Evolutionary conservation across 768 basidiomycete species (phyloP), one percentile per base, ranked within the genome.

Genomic region (Naganishia vaughanmartiniae): DNA sequence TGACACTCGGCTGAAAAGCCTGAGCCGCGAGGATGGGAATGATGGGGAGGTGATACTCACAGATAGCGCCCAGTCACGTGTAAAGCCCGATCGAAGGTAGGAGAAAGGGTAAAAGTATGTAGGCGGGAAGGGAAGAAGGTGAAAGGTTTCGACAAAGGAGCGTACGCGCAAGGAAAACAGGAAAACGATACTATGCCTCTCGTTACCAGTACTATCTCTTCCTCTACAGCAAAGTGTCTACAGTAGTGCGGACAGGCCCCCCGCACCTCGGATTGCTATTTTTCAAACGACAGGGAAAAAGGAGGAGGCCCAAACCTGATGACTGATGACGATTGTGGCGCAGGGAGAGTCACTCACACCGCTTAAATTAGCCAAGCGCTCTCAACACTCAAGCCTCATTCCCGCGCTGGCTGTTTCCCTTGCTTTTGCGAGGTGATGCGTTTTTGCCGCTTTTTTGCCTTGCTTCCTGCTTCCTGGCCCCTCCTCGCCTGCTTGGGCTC

Each of bases 61-160:
- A 39, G 57, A 51, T 24, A 58, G 57, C 57, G 57, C 34, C 57
- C 31, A 58, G 39, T 58, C 57, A 58, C 57, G 57, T 58, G 57
- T 10, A 58, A 58, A 12, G 7, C 34, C 48, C 57, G 57, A 58
- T 34, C 31, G 57, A 21, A 21, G 33, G 55, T 7, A 33, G 21
- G 15, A 39, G 21, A 51, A 51, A 51, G 48, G 48, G 48, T 51
- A 21, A 42, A 42, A 42, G 45, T 46, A 17, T 9, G 48, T 26
- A n/a, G 48, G 48, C n/a, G 6, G 24, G 24, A 26, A 21, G 21
- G n/a, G 15, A 21, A 6, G 45, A 51, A 24, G 17, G 4, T 6
- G 21, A 12, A 7, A 51, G 21, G 19, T 51, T 4, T 15, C n/a
- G 14, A 51, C 48, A 51, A n/a, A 51, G 48, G 48, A 51, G 48